Conservation (phyloP, 2,329 filamentous ascomycete genomes). For the Colletotrichum ledebouriae region DNA sequence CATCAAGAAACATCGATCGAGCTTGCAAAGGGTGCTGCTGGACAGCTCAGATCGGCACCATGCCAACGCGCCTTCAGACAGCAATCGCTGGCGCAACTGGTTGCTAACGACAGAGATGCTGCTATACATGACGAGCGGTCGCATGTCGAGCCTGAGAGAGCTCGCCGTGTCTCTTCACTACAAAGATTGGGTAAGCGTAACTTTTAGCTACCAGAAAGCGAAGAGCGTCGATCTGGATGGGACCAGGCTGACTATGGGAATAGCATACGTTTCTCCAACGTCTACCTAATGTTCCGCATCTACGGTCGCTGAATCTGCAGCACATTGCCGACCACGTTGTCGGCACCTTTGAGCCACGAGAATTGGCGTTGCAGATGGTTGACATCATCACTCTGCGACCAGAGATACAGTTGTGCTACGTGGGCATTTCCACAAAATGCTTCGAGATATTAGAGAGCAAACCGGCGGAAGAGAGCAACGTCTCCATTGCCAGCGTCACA, state of each 20-base stretch:
- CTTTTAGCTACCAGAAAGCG: slow-evolving; percentile 20
- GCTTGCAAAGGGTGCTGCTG: slow-evolving; percentile 79
- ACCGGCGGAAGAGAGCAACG: slow-evolving; percentile 56
- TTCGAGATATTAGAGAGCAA: slow-evolving; percentile 82
- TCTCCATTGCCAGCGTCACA: slow-evolving; percentile 39
- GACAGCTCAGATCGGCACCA: slow-evolving; percentile 72
- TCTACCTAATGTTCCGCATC: slow-evolving; percentile 76
- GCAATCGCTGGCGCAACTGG: slow-evolving; percentile 75
- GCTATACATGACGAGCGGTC: slow-evolving; percentile 80
- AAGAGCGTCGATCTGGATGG: slow-evolving; percentile 19
- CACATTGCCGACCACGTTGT: slow-evolving; percentile 74
- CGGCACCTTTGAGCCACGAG: slow-evolving; percentile 69
- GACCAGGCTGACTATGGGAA: slow-evolving; percentile 40
- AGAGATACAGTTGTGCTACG: slow-evolving; percentile 82
- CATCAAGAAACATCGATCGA: slow-evolving; percentile 77
- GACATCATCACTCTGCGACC: slow-evolving; percentile 83
- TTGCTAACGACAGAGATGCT: slow-evolving; percentile 77
- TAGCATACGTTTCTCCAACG: slow-evolving; percentile 85
- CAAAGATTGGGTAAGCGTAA: slow-evolving; percentile 78
- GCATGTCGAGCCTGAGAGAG: slow-evolving; percentile 79
- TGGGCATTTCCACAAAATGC: slow-evolving; percentile 82
- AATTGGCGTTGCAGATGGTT: slow-evolving; percentile 81
- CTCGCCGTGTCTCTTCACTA: slow-evolving; percentile 80
- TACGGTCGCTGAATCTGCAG: slow-evolving; percentile 79
- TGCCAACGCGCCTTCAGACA: slow-evolving; percentile 47